A percentile compares a stretch with the other conserved stretches of the same genome.
These are phyloP conservation scores for Penicillium robsamsonii DNA, from an alignment of 495 filamentous ascomycete species.

Conservation along the genomic window DNA sequence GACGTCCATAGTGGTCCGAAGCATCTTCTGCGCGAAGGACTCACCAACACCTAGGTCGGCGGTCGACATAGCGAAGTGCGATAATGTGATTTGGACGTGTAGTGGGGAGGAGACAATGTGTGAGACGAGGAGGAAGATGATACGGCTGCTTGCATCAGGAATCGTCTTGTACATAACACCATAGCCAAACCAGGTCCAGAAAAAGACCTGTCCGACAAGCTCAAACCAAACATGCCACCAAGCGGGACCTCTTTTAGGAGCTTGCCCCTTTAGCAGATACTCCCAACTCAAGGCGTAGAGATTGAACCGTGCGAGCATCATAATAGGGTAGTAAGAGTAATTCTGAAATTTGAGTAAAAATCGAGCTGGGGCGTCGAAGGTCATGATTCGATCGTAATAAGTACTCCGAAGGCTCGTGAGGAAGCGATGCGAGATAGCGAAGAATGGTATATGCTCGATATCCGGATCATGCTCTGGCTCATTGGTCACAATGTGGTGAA, in stretches of 20 bases:
- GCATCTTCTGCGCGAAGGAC: constrained; percentile 94
- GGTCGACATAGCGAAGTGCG: constrained; percentile 96
- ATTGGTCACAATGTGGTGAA: constrained; percentile 97
- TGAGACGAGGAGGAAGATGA: constrained; percentile 78
- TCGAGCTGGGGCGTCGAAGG: constrained; percentile 73
- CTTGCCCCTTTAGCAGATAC: constrained; percentile 71
- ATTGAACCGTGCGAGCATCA: constrained; percentile 88
- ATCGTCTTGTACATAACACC: constrained; percentile 73
- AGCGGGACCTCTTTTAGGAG: constrained; percentile 77
- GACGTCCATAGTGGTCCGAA: constrained; percentile 97
- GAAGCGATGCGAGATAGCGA: constrained; percentile 88
- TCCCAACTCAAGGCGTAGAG: constrained; percentile 83
- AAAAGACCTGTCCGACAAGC: constrained; percentile 75
- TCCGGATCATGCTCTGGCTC: constrained; percentile 96
- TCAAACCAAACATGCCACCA: constrained; percentile 91
- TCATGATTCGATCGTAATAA: constrained; percentile 87
- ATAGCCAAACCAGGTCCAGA: constrained; percentile 96
- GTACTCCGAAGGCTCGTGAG: constrained; percentile 73
- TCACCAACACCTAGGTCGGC: constrained; percentile 82
- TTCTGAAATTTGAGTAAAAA: constrained; percentile 72
- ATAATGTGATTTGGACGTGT: constrained; percentile 94
- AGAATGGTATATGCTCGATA: constrained; percentile 94
- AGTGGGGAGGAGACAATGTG: constrained; percentile 84
- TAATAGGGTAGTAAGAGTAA: constrained; percentile 82
- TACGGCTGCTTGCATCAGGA: constrained; percentile 64